These are phyloP conservation scores for Sporothrix curviconia DNA, from an alignment of 2,329 filamentous ascomycete genomes.

Conservation along the genomic window DNA sequence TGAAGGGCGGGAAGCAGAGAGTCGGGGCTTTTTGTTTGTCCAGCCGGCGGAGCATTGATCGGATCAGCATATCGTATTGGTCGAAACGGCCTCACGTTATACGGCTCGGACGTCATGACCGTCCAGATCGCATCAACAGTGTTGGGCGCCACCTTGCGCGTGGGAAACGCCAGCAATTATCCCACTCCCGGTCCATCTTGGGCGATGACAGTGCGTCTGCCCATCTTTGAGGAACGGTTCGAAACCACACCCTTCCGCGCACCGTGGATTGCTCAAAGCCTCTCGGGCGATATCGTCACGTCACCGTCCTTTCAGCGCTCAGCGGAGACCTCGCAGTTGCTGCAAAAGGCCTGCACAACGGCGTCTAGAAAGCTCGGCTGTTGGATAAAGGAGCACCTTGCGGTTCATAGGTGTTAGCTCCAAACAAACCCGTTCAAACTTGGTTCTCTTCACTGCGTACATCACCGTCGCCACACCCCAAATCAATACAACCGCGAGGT, in stretches of 20 bases:
- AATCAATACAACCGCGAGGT: too few species aligned
- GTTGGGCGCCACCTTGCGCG: constrained; percentile 34
- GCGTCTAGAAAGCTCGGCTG: constrained; percentile 52
- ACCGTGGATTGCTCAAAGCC: too few species aligned
- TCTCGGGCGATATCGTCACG: too few species aligned
- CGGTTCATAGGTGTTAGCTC: too few species aligned
- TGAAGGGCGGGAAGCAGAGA: constrained; percentile 19
- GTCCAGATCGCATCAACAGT: constrained; percentile 47
- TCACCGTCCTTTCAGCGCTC: too few species aligned
- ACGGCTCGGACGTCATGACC: constrained; percentile 52
- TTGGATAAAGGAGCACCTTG: constrained; percentile 51
- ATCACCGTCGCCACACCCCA: too few species aligned
- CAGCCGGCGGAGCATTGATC: constrained; percentile 32
- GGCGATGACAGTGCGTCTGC: constrained; percentile 50
- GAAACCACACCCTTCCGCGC: too few species aligned
- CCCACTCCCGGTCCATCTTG: constrained; percentile 32
- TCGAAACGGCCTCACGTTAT: constrained; percentile 50
- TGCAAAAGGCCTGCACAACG: constrained; percentile 63
- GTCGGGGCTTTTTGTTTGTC: neutral
- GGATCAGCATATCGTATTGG: constrained; percentile 44
- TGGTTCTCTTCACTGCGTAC: constrained; percentile 16
- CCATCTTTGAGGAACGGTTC: too few species aligned
- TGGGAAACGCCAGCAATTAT: constrained; percentile 24
- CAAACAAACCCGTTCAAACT: too few species aligned
- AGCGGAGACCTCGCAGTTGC: constrained; percentile 55